Evolutionary conservation across 2,329 filamentous ascomycete species (phyloP).

Genomic region (Paecilomyces dactylethromorphus): DNA sequence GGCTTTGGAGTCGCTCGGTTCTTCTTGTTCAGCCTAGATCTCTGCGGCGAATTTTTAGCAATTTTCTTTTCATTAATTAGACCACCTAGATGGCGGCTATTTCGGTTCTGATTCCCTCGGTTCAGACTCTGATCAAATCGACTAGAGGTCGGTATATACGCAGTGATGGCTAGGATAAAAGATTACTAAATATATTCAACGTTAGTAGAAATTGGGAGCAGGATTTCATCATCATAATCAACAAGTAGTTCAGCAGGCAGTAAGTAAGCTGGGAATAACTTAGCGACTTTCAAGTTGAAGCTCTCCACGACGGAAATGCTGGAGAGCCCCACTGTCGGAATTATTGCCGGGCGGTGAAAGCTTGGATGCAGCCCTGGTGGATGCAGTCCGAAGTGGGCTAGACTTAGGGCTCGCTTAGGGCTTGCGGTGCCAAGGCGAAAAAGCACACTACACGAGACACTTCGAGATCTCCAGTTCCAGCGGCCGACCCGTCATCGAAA

Average conservation of each 20-base stretch:
- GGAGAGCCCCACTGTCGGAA: neutral
- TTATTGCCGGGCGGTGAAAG: constrained; percentile 14
- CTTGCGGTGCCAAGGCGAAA: constrained; percentile 32
- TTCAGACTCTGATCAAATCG: neutral
- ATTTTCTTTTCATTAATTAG: neutral
- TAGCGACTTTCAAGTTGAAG: neutral
- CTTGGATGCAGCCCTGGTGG: neutral
- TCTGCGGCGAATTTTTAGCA: neutral
- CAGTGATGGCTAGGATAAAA: neutral
- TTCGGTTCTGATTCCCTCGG: neutral
- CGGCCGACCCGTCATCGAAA: constrained; percentile 23
- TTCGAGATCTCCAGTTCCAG: constrained; percentile 23
- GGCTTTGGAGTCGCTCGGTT: neutral
- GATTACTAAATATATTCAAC: neutral
- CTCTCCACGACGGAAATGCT: neutral
- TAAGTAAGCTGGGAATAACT: neutral
- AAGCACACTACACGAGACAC: constrained; percentile 29
- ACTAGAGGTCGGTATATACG: no score
- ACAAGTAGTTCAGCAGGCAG: neutral
- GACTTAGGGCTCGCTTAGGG: constrained; percentile 38
- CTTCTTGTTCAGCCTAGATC: neutral
- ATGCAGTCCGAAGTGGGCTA: constrained; percentile 18
- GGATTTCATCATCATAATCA: neutral
- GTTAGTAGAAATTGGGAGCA: neutral
- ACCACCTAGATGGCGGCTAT: neutral